phyloP scores from a whole-genome alignment of 371 early-diverging fungal genomes.

The Choanephora cucurbitarum region DNA sequence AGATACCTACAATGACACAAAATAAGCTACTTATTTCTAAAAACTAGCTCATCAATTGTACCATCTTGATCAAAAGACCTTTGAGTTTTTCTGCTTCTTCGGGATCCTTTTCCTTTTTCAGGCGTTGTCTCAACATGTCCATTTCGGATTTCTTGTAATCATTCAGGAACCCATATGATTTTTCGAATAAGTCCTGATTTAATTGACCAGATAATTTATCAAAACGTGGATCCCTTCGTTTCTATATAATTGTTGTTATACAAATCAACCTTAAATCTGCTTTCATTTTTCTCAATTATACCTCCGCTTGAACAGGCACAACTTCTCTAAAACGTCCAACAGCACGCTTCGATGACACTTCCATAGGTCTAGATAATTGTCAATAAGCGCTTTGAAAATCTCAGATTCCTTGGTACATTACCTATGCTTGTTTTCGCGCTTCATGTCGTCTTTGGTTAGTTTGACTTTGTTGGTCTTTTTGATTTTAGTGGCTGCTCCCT shows the following conservation, averaged over 20 bases:
- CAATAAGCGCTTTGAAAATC: neutral
- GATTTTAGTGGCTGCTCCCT: conserved; percentile 37
- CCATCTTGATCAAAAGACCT: conserved; percentile 56
- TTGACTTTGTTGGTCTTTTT: conserved; percentile 42
- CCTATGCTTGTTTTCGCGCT: conserved; percentile 52
- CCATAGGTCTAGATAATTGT: conserved; percentile 61
- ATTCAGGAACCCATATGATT: conserved; percentile 81
- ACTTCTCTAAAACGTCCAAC: conserved; percentile 80
- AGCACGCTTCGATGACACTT: conserved; percentile 79
- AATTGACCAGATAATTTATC: conserved; percentile 81
- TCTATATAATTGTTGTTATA: conserved; percentile 30
- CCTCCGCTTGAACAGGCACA: conserved; percentile 59
- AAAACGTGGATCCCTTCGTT: conserved; percentile 88
- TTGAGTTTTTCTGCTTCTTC: conserved; percentile 54
- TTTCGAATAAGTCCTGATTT: conserved; percentile 84
- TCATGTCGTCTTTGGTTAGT: conserved; percentile 49
- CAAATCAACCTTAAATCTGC: neutral
- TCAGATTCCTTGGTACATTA: conserved; percentile 4
- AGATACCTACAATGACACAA: conserved; percentile 25
- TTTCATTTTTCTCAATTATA: conserved; percentile 25
- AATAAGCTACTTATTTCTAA: conserved; percentile 12
- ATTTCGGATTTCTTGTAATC: conserved; percentile 77
- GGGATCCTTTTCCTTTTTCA: conserved; percentile 64
- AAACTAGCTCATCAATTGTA: conserved; percentile 32
- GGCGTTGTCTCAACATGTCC: conserved; percentile 58